Evolutionary conservation across 139 green algal genomes (phyloP), one percentile per base, ranked within the genome.

Genomic region (Chloropicon primus): DNA sequence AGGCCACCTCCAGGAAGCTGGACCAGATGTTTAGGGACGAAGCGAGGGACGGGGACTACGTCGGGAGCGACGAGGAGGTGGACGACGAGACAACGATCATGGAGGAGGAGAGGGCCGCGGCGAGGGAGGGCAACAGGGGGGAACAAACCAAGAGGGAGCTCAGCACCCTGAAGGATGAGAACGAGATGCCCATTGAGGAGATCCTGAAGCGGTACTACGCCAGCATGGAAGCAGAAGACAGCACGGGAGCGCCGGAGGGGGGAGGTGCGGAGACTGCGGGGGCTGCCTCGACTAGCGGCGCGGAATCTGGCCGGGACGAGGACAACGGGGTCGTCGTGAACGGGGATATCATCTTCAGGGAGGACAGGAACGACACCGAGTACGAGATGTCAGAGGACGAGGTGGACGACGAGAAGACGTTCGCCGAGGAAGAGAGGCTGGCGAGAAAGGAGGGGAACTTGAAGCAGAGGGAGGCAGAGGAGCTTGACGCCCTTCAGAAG

Each of bases 401-500:
- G 10, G 41, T 83, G 79, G 86, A 92, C 76, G 91, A 96, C 73
- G 92, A 95, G 83, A 79, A 53, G 22, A 94, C 90, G 1, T 81
- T 94, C 41, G 88, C 90, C 26, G 80, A 81, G 21, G 76, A 80
- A 53, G 75, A 72, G 10, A 76, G 27, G 25, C 26, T 72, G 22
- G 75, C 25, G 0, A 27, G 54, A 2, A 26, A 21, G 24, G 79
- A 2, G 53, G 73, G 75, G 10, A 62, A 62, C 2, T 26, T 24
- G 2, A 71, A 82, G 80, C 53, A 25, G 0, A 72, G 80, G 29
- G 53, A 85, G 25, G 82, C 72, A 1, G 81, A 83, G 17, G 93
- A 97, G 82, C 54, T 92, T 26, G 85, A 84, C 28, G 92, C 75
- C 0, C 82, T 98, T 76, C 85, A 85, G 25, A 84, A 83, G 2